phyloP scores from a whole-genome alignment of 345 rosid species.

The Eucalyptus polybractea region DNA sequence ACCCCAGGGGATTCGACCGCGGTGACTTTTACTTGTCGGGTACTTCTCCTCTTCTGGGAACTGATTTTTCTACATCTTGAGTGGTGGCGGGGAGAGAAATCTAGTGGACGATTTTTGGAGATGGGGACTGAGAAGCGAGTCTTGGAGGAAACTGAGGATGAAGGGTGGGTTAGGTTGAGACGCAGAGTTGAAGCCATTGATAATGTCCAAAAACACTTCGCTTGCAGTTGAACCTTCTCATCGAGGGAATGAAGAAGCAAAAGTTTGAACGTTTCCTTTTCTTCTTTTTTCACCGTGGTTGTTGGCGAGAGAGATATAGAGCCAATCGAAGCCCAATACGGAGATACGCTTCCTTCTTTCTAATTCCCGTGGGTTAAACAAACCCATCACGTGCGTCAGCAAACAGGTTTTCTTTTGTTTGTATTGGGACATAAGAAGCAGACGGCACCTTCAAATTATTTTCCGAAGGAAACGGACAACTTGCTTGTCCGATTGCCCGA shows the following conservation, averaged over 20 bases:
- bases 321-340: not conserved
- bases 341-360: not conserved
- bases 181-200: conserved; percentile 34
- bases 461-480: no score
- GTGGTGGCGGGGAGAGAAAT: conserved; percentile 20
- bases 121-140: conserved; percentile 27
- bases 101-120: conserved; percentile 12
- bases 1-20: conserved; percentile 8
- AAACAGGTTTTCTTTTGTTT: not conserved
- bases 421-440: no score
- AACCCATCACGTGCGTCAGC: not conserved
- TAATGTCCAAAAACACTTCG: not conserved
- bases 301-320: not conserved
- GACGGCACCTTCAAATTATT: no score
- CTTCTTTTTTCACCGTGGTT: not conserved
- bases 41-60: not conserved
- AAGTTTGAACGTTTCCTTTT: not conserved
- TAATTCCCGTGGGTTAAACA: not conserved
- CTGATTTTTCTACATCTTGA: conserved; percentile 3
- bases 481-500: no score
- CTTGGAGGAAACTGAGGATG: conserved; percentile 33
- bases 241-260: not conserved
- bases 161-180: conserved; percentile 27
- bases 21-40: conserved; percentile 30
- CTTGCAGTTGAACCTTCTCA: not conserved